Evolutionary conservation across 1,139 yeast species (phyloP), one percentile per base, ranked within the genome.

Genomic region (Geotrichum reessii): DNA sequence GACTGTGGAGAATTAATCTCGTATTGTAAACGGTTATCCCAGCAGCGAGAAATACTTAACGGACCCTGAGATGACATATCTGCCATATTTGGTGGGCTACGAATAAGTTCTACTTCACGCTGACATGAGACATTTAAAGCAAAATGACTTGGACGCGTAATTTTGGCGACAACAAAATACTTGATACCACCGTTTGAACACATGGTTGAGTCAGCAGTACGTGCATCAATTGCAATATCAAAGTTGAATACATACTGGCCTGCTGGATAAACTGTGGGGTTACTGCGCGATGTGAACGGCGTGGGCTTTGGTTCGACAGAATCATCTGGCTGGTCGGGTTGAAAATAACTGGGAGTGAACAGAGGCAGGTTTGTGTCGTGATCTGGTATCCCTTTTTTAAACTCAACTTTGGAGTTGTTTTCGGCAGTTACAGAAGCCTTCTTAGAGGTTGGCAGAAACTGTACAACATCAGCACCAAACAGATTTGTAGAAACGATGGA

Each of bases 21-120:
- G 71, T 91, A 91, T 61, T 85, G 87, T 50, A 91, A 75, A 0
- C 93, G 73, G 63, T 87, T 85, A 65, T 86, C 87, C 97, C 97
- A 91, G 2, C 85, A 79, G 60, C 93, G 80, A 66, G 87, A 87
- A 33, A 91, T 89, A 69, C 85, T 87, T 31, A 91, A 82, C 0
- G 97, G 95, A 66, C 87, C 88, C 69, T 87, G 87, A 3, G 87
- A 82, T 0, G 90, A 82, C 46, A 84, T 77, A 33, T 70, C 70
- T 1, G 91, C 89, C 64, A 81, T 80, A 11, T 84, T 81, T 0
- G 96, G 96, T 0, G 97, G 96, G 0, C 88, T 81, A 62, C 96
- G 77, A 5, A 89, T 84, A 67, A 83, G 80, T 50, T 67, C 67
- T 47, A 73, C 74, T 53, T 73, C 71, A 27, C 66, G 64, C 50